phyloP scores from a whole-genome alignment of 2,329 filamentous ascomycete genomes.

The Neocucurbitaria cava region DNA sequence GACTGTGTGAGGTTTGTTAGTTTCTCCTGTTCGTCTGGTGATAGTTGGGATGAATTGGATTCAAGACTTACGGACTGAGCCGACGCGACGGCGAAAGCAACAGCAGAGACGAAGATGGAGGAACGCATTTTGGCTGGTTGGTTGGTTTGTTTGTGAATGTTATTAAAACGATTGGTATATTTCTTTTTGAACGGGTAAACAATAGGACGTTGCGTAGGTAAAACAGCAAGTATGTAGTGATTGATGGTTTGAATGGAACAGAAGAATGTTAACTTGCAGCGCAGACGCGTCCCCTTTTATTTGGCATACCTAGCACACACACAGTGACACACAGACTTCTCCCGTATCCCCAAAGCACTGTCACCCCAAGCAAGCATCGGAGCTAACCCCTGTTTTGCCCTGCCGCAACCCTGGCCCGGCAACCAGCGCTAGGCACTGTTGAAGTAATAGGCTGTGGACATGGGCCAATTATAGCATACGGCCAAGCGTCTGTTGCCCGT shows the following conservation, averaged over 20 bases:
- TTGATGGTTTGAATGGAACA: constrained; percentile 12
- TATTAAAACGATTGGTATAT: constrained; percentile 19
- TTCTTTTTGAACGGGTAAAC: not conserved
- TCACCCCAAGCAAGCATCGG: constrained; percentile 17
- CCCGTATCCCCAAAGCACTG: constrained; percentile 15
- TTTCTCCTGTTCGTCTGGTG: not conserved
- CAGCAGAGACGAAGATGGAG: constrained; percentile 35
- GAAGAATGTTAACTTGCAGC: not conserved
- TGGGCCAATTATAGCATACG: constrained; percentile 23
- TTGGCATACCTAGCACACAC: too few species aligned
- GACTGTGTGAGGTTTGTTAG: constrained; percentile 17
- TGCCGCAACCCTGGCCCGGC: constrained; percentile 33
- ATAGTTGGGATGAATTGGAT: constrained; percentile 15
- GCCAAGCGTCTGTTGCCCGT: constrained; percentile 7
- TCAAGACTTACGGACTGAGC: constrained; percentile 36
- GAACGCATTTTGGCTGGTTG: constrained; percentile 38
- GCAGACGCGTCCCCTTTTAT: constrained; percentile 29
- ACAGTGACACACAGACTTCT: too few species aligned
- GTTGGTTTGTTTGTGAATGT: constrained; percentile 13
- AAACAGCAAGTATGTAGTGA: constrained; percentile 22
- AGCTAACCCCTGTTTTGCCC: constrained; percentile 20
- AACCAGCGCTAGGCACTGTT: constrained; percentile 20
- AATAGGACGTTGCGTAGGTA: constrained; percentile 17
- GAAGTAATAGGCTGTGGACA: constrained; percentile 9
- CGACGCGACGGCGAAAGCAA: constrained; percentile 38